A percentile compares a stretch with the other conserved stretches of the same genome.
Conservation (phyloP, 805 yeast species). For the Saccharomycopsis sp. region DNA sequence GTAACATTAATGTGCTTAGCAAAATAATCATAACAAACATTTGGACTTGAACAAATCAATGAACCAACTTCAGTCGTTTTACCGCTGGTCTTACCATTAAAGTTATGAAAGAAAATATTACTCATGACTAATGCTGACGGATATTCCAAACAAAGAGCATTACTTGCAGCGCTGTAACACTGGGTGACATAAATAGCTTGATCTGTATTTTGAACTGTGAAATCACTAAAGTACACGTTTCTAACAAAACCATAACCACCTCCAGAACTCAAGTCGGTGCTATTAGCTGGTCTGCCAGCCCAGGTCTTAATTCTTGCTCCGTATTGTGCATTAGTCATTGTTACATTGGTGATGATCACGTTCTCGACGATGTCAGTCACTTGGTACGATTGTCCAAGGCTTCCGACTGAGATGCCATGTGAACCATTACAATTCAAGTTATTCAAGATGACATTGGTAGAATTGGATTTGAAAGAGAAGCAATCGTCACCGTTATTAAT, state of each 20-base stretch:
- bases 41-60: slow-evolving; percentile 6
- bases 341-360: slow-evolving; percentile 12
- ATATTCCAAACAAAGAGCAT: not conserved
- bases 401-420: slow-evolving; percentile 17
- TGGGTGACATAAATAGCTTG: slow-evolving; percentile 8
- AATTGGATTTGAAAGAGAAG: slow-evolving; percentile 13
- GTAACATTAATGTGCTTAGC: slow-evolving; percentile 5
- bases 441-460: slow-evolving; percentile 11
- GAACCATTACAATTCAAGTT: slow-evolving; percentile 16
- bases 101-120: slow-evolving; percentile 3
- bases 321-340: slow-evolving; percentile 14
- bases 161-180: slow-evolving; percentile 3
- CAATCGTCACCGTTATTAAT: slow-evolving; percentile 17
- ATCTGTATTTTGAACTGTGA: slow-evolving; percentile 7
- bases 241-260: slow-evolving; percentile 15
- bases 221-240: slow-evolving; percentile 9
- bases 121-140: slow-evolving; percentile 4
- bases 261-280: slow-evolving; percentile 3
- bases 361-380: slow-evolving; percentile 17
- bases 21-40: slow-evolving; percentile 3
- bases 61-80: slow-evolving; percentile 1
- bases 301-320: slow-evolving; percentile 19
- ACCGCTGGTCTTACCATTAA: slow-evolving; percentile 5
- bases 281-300: slow-evolving; percentile 10
- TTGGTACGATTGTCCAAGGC: slow-evolving; percentile 16